These are phyloP conservation scores for Leersia perrieri DNA, from an alignment of 176 grass and related monocot genomes.

Conservation along the genomic window DNA sequence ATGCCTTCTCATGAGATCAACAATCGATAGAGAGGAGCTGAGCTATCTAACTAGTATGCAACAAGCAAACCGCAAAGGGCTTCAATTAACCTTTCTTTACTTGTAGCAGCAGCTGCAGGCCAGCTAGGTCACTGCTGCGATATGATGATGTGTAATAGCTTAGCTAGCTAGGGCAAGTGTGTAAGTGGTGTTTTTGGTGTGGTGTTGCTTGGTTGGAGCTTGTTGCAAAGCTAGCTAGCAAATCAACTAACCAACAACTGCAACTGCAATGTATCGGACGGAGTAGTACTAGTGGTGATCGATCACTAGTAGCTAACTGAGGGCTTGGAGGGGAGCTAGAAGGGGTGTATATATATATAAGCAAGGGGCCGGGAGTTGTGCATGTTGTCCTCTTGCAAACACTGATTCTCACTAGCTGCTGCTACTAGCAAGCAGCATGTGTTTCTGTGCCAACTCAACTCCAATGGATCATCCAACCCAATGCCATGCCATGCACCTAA, in stretches of 20 bases:
- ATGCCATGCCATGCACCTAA: not conserved
- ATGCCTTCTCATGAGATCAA: slow-evolving; percentile 55
- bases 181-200: not conserved
- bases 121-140: slow-evolving; percentile 23
- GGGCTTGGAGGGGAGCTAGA: slow-evolving; percentile 21
- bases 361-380: not conserved
- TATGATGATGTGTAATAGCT: not conserved
- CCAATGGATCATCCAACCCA: slow-evolving; percentile 48
- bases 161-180: slow-evolving; percentile 17
- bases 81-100: slow-evolving; percentile 29
- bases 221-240: not conserved
- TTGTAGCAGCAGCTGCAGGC: not conserved
- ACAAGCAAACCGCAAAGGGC: slow-evolving; percentile 31
- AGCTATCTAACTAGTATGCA: slow-evolving; percentile 1
- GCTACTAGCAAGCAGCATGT: slow-evolving; percentile 53
- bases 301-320: not conserved
- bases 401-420: slow-evolving; percentile 16
- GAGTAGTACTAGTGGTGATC: not conserved
- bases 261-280: not conserved
- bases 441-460: slow-evolving; percentile 81
- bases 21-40: not conserved
- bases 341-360: slow-evolving; percentile 39
- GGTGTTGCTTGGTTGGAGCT: slow-evolving; percentile 24
- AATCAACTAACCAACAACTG: not conserved
- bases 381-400: slow-evolving; percentile 55